phyloP scores from a whole-genome alignment of 768 basidiomycete species.

The Tricholoma sp. region DNA sequence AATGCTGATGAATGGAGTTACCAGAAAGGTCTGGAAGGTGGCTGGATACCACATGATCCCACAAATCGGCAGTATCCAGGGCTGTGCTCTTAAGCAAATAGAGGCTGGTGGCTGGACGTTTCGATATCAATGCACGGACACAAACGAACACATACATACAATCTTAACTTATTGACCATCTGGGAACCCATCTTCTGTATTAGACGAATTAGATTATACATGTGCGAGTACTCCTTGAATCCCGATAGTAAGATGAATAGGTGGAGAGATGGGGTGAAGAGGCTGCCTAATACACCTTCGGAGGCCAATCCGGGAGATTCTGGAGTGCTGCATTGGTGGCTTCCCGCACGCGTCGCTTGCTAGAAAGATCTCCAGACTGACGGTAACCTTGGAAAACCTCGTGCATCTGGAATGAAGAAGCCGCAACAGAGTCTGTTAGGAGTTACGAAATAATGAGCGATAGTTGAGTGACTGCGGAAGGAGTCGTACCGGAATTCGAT shows the following conservation, averaged over 20 bases:
- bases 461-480: neutral
- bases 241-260: neutral
- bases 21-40: constrained; percentile 63
- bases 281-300: constrained; percentile 28
- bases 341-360: constrained; percentile 73
- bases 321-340: constrained; percentile 71
- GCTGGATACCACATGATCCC: constrained; percentile 74
- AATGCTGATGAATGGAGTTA: constrained; percentile 76
- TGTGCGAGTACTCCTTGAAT: neutral
- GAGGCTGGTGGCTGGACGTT: neutral
- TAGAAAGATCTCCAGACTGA: constrained; percentile 64
- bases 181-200: neutral
- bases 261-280: neutral
- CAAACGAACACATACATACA: neutral
- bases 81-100: constrained; percentile 40
- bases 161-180: neutral
- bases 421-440: constrained; percentile 55
- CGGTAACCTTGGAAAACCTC: constrained; percentile 72
- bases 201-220: neutral
- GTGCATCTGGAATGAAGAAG: constrained; percentile 69
- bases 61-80: constrained; percentile 60
- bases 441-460: neutral
- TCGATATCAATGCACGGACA: neutral
- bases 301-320: constrained; percentile 73
- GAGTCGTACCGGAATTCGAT: constrained; percentile 41